phyloP scores from a whole-genome alignment of 768 basidiomycete genomes.

The Boletus fagicola region DNA sequence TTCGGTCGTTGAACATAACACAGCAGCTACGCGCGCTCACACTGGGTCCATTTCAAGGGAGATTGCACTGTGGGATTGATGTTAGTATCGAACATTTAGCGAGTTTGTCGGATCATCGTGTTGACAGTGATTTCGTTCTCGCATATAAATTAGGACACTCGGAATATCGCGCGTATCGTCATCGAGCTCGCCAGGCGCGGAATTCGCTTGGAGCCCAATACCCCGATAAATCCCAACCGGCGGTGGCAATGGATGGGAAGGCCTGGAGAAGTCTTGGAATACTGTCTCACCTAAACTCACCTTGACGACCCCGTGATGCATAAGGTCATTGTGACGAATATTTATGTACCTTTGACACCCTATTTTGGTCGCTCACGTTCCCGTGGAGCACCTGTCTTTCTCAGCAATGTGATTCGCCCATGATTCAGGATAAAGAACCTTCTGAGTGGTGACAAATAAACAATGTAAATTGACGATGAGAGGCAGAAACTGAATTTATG shows the following conservation, averaged over 20 bases:
- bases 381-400: not conserved
- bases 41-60: constrained; percentile 75
- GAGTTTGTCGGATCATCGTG: not conserved
- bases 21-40: constrained; percentile 74
- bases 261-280: constrained; percentile 62
- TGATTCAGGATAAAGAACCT: not conserved
- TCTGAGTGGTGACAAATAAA: not conserved
- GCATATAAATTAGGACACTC: constrained; percentile 62
- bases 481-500: not conserved
- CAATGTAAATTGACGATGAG: not conserved
- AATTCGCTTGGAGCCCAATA: constrained; percentile 70
- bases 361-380: not conserved
- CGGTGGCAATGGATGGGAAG: constrained; percentile 90
- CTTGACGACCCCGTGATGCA: constrained; percentile 13
- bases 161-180: constrained; percentile 83
- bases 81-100: constrained; percentile 49
- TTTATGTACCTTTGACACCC: not conserved
- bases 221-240: constrained; percentile 57
- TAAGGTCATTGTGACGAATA: constrained; percentile 1
- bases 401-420: constrained; percentile 1
- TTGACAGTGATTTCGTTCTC: constrained; percentile 6
- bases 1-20: constrained; percentile 57
- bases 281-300: constrained; percentile 24
- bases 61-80: constrained; percentile 86
- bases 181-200: constrained; percentile 72